Conservation (phyloP, 2,329 filamentous ascomycete species). For the Allantophomopsis cytisporea region DNA sequence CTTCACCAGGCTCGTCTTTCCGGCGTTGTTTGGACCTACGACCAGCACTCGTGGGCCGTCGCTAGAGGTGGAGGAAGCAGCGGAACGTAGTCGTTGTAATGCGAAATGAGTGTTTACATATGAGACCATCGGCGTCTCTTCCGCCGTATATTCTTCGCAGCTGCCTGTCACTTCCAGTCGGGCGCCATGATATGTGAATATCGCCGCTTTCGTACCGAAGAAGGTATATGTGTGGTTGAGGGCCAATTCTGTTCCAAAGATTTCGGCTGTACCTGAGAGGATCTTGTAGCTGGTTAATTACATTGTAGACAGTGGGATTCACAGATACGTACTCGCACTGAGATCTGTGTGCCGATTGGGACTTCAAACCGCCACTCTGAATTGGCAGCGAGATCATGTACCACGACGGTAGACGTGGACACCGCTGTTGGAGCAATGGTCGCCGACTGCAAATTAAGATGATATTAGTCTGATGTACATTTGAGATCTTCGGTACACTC, state of each 20-base stretch:
- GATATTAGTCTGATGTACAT: background rate
- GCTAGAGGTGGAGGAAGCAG: constrained; percentile 32
- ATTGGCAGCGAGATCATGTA: constrained; percentile 43
- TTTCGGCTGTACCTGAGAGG: constrained; percentile 71
- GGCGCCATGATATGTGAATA: constrained; percentile 89
- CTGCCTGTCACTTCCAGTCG: constrained; percentile 60
- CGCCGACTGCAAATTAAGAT: constrained; percentile 6
- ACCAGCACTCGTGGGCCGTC: constrained; percentile 75
- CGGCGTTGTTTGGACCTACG: constrained; percentile 62
- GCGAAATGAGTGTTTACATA: constrained; percentile 83
- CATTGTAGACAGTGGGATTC: no score
- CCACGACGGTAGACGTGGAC: constrained; percentile 21
- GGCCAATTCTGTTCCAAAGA: constrained; percentile 90
- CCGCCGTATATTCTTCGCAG: constrained; percentile 47
- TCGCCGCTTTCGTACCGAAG: constrained; percentile 68
- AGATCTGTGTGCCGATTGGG: constrained; percentile 34
- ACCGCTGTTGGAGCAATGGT: constrained; percentile 11
- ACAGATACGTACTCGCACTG: constrained; percentile 34
- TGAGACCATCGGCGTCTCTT: constrained; percentile 69
- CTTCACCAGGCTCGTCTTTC: constrained; percentile 73
- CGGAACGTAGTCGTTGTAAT: constrained; percentile 58
- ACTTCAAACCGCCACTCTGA: constrained; percentile 75
- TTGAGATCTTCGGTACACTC: constrained; percentile 3
- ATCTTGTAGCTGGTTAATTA: constrained; percentile 35
- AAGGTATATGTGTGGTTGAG: constrained; percentile 70